These are phyloP conservation scores for Exobasidium rhododendri DNA, from an alignment of 1,284 basidiomycete species.

Conservation along the genomic window DNA sequence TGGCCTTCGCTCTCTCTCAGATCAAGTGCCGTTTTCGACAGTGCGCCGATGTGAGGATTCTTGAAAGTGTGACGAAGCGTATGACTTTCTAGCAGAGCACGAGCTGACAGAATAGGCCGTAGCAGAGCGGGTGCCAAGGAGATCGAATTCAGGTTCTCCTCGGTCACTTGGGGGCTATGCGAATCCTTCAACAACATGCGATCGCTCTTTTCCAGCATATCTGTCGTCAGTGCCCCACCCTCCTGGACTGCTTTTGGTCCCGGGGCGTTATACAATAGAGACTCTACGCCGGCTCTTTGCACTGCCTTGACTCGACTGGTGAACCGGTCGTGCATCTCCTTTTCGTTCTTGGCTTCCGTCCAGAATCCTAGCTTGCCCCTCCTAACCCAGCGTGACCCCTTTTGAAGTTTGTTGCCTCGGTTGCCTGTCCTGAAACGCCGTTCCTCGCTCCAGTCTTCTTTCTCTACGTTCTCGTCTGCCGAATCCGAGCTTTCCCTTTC, in stretches of 20 bases:
- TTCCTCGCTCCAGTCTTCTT: slow-evolving; percentile 7
- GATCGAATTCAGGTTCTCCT: slow-evolving; percentile 36
- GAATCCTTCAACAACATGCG: slow-evolving; percentile 1
- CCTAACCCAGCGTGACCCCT: slow-evolving; percentile 46
- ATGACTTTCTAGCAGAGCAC: slow-evolving; percentile 44
- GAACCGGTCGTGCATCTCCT: slow-evolving; percentile 27
- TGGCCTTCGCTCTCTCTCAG: slow-evolving; percentile 49
- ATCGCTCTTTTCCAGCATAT: slow-evolving; percentile 6
- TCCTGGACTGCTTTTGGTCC: neutral
- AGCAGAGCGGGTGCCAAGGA: slow-evolving; percentile 49
- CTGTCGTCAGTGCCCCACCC: neutral
- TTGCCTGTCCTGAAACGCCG: slow-evolving; percentile 34
- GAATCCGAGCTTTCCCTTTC: neutral
- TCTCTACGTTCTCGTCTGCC: slow-evolving; percentile 10
- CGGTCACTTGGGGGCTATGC: neutral
- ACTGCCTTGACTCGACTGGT: slow-evolving; percentile 18
- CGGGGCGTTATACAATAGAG: slow-evolving; percentile 10
- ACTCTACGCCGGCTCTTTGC: slow-evolving; percentile 20
- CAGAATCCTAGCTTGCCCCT: slow-evolving; percentile 46
- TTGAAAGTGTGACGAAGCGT: slow-evolving; percentile 51
- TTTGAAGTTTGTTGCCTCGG: slow-evolving; percentile 50
- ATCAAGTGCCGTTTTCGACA: slow-evolving; percentile 52
- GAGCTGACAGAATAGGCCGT: slow-evolving; percentile 44
- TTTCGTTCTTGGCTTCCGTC: slow-evolving; percentile 48
- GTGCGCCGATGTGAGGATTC: slow-evolving; percentile 50